Evolutionary conservation across 768 basidiomycete genomes (phyloP).

Genomic region (Auricularia cornea): DNA sequence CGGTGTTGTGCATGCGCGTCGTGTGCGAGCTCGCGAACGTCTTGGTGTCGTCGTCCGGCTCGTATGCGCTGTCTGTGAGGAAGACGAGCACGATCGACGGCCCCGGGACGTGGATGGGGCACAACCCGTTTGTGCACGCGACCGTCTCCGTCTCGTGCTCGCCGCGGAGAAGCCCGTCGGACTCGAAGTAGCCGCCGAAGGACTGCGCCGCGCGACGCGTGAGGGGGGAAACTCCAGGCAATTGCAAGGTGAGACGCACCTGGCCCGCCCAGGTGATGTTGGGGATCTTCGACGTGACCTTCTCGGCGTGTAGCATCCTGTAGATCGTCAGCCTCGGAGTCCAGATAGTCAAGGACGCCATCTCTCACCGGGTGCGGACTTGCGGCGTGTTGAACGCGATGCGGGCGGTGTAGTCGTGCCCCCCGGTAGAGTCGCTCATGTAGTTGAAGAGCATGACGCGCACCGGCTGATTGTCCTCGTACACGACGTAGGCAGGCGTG

Average conservation of each 20-base stretch:
- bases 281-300: conserved; percentile 42
- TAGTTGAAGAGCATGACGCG: conserved; percentile 69
- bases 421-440: conserved; percentile 50
- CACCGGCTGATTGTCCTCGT: conserved; percentile 55
- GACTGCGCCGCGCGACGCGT: not conserved
- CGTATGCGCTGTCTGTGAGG: conserved; percentile 27
- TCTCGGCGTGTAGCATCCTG: conserved; percentile 45
- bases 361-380: conserved; percentile 47
- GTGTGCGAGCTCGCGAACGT: not conserved
- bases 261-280: conserved; percentile 77
- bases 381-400: conserved; percentile 36
- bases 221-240: not conserved
- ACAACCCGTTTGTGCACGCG: conserved; percentile 46
- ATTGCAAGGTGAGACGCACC: too few relatives aligned
- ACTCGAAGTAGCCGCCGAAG: conserved; percentile 50
- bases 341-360: conserved; percentile 2
- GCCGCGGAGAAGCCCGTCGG: conserved; percentile 62
- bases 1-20: not conserved
- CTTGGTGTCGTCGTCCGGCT: not conserved
- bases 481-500: conserved; percentile 64
- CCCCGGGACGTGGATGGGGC: conserved; percentile 54
- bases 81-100: conserved; percentile 74
- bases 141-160: conserved; percentile 47
- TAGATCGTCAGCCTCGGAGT: conserved; percentile 14
- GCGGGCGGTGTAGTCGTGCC: conserved; percentile 42